These are phyloP conservation scores for Aspergillus olivimuriae DNA, from an alignment of 495 filamentous ascomycete genomes.

Conservation along the genomic window DNA sequence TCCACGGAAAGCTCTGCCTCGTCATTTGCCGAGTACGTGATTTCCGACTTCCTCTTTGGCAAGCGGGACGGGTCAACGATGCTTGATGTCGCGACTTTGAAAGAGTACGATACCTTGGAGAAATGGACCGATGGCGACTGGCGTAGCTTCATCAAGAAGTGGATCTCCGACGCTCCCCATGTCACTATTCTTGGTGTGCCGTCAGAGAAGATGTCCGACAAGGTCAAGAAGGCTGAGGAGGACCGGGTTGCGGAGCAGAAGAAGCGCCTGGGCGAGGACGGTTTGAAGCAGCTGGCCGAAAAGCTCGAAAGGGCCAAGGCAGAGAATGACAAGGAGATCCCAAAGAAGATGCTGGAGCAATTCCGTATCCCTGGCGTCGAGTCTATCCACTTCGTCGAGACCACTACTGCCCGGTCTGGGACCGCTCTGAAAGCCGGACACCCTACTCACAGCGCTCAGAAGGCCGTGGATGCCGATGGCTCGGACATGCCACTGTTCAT, in stretches of 20 bases:
- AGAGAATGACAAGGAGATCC: constrained; percentile 76
- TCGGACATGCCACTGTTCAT: constrained; percentile 70
- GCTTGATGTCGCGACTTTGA: constrained; percentile 57
- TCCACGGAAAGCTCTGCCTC: constrained; percentile 67
- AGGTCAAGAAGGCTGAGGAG: constrained; percentile 66
- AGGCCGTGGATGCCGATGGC: constrained; percentile 64
- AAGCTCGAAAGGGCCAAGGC: constrained; percentile 74
- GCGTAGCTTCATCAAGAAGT: constrained; percentile 72
- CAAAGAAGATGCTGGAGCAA: constrained; percentile 64
- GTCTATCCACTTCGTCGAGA: constrained; percentile 90
- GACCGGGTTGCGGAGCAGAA: constrained; percentile 49
- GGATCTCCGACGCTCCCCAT: constrained; percentile 80
- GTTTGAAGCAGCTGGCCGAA: constrained; percentile 62
- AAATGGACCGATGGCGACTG: constrained; percentile 78
- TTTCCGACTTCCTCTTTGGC: constrained; percentile 88
- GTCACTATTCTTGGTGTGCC: constrained; percentile 84
- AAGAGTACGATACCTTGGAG: constrained; percentile 70
- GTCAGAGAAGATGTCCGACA: constrained; percentile 61
- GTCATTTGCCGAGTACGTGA: constrained; percentile 73
- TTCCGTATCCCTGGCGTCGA: constrained; percentile 78
- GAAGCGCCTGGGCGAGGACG: constrained; percentile 54
- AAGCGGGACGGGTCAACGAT: constrained; percentile 77
- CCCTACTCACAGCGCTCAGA: constrained; percentile 64
- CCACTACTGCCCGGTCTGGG: constrained; percentile 79
- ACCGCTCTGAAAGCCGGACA: constrained; percentile 63